These are phyloP conservation scores for Fusarium transvaalense DNA, from an alignment of 2,329 filamentous ascomycete genomes.

Conservation along the genomic window DNA sequence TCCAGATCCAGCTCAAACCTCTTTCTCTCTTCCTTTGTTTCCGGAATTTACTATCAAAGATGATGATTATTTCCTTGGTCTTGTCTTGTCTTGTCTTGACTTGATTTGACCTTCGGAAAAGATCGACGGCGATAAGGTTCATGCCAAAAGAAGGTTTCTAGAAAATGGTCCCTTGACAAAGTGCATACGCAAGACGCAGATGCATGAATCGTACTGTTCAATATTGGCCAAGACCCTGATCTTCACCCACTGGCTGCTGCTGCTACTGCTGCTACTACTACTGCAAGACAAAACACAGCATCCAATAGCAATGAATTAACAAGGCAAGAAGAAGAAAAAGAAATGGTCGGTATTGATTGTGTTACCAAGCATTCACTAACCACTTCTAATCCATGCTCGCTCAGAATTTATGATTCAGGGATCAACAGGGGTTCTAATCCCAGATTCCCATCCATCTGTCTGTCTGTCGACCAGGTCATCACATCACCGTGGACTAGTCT, in stretches of 20 bases:
- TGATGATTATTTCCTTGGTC: neutral
- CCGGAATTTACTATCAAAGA: neutral
- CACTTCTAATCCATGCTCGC: conserved; percentile 14
- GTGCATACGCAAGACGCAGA: neutral
- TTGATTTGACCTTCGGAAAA: too few relatives aligned
- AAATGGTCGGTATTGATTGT: conserved; percentile 6
- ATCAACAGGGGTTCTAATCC: conserved; percentile 34
- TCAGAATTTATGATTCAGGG: conserved; percentile 31
- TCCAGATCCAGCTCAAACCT: conserved; percentile 7
- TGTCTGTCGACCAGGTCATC: neutral
- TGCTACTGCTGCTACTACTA: neutral
- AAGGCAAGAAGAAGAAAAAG: neutral
- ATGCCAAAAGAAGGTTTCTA: conserved; percentile 17
- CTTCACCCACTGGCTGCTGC: neutral
- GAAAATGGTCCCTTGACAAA: conserved; percentile 8
- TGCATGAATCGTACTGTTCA: conserved; percentile 23
- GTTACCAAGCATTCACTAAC: conserved; percentile 33
- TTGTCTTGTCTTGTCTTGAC: too few relatives aligned
- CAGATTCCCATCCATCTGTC: conserved; percentile 1
- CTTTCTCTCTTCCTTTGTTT: conserved; percentile 1
- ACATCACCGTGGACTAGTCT: neutral
- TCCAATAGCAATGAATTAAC: neutral
- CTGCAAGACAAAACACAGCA: neutral
- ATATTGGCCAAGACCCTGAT: conserved; percentile 22
- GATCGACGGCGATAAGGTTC: neutral